These are phyloP conservation scores for Cicer judaicum DNA, from an alignment of 306 rosid species.

Conservation along the genomic window DNA sequence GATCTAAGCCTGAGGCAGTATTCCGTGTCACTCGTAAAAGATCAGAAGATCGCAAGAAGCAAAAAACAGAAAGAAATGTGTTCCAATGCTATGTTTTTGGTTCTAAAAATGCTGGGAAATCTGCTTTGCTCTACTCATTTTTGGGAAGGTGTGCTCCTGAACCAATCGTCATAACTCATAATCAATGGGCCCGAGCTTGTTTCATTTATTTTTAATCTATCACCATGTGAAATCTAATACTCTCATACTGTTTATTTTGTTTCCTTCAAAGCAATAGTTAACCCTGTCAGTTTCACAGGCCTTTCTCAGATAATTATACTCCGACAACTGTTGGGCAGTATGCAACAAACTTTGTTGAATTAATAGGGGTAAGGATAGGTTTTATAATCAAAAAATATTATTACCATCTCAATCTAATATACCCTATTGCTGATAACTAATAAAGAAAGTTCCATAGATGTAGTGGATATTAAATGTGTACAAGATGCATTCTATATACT, in stretches of 20 bases:
- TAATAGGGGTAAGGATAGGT: conserved; percentile 78
- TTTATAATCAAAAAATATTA: conserved; percentile 40
- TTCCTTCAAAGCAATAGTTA: conserved; percentile 40
- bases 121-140: conserved; percentile 73
- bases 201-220: conserved; percentile 29
- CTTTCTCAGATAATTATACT: conserved; percentile 62
- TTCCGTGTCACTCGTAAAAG: conserved; percentile 69
- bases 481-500: conserved; percentile 40
- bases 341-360: conserved; percentile 65
- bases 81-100: conserved; percentile 94
- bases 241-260: conserved; percentile 33
- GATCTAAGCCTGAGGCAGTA: conserved; percentile 68
- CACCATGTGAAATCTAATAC: conserved; percentile 20
- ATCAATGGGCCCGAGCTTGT: conserved; percentile 29
- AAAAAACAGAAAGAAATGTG: conserved; percentile 73
- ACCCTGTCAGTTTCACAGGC: conserved; percentile 55
- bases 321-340: conserved; percentile 66
- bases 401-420: conserved; percentile 38
- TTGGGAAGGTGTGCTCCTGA: conserved; percentile 70
- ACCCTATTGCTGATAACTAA: conserved; percentile 4
- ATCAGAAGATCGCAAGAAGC: conserved; percentile 67
- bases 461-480: conserved; percentile 18
- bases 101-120: conserved; percentile 82
- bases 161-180: conserved; percentile 32
- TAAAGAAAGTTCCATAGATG: conserved; percentile 19